phyloP scores from a whole-genome alignment of 1,284 basidiomycete genomes.

The Moesziomyces sp. region DNA sequence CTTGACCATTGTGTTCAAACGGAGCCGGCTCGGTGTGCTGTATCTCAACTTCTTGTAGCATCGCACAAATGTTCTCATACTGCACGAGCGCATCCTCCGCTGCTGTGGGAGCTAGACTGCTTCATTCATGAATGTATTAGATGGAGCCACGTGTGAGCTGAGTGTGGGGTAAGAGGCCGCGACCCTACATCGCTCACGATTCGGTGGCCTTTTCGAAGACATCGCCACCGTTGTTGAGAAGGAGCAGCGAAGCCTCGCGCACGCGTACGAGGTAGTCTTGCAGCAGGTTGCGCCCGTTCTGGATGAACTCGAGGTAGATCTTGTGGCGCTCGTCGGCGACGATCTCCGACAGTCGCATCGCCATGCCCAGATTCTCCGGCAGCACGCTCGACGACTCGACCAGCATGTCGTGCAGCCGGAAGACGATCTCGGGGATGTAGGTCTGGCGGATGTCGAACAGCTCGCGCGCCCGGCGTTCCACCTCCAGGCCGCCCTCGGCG shows the following conservation, averaged over 20 bases:
- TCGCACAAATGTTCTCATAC: too few relatives aligned
- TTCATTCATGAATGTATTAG: not conserved
- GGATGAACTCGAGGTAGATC: constrained; percentile 86
- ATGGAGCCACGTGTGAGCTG: not conserved
- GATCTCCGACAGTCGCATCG: constrained; percentile 80
- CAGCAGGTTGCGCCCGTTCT: constrained; percentile 68
- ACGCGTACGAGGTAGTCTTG: constrained; percentile 61
- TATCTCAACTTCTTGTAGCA: too few relatives aligned
- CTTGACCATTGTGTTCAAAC: not conserved
- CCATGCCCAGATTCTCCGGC: constrained; percentile 80
- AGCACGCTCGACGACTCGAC: constrained; percentile 76
- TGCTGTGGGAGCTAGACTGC: not conserved
- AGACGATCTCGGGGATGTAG: constrained; percentile 88
- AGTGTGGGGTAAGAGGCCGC: not conserved
- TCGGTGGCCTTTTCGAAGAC: constrained; percentile 44
- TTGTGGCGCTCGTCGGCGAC: constrained; percentile 89
- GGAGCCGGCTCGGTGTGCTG: not conserved
- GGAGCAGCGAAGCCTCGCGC: constrained; percentile 50
- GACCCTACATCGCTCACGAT: constrained; percentile 6
- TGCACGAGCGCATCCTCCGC: too few relatives aligned
- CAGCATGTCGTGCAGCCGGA: constrained; percentile 82
- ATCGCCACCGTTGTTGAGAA: constrained; percentile 42
- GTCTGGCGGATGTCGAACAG: constrained; percentile 84
- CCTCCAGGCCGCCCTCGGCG: constrained; percentile 62
- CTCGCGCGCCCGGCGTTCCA: constrained; percentile 76